phyloP scores from a whole-genome alignment of 2,329 filamentous ascomycete species.

The Alternaria ethzedia region DNA sequence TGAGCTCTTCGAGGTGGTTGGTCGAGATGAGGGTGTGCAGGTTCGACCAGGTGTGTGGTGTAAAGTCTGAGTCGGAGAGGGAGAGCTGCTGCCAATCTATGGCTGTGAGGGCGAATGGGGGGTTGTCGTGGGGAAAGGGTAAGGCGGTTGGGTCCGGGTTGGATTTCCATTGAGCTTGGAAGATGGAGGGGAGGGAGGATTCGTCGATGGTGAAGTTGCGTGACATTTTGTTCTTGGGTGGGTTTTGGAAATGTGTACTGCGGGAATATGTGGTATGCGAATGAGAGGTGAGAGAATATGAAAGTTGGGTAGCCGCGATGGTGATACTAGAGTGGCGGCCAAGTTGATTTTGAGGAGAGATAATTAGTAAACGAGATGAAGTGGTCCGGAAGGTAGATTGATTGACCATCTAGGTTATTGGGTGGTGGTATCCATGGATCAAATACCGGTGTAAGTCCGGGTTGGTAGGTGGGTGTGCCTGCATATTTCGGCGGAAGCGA shows the following conservation, averaged over 20 bases:
- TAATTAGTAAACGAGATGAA: neutral
- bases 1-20: slow-evolving; percentile 63
- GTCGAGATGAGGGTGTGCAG: slow-evolving; percentile 46
- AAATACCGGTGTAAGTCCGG: neutral
- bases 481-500: slow-evolving; percentile 1
- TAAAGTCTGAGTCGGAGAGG: slow-evolving; percentile 41
- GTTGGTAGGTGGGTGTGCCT: neutral
- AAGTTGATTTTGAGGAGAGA: neutral
- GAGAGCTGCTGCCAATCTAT: slow-evolving; percentile 44
- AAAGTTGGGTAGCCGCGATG: neutral
- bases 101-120: slow-evolving; percentile 45
- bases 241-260: neutral
- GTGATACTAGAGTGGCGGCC: neutral
- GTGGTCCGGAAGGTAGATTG: neutral
- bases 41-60: slow-evolving; percentile 44
- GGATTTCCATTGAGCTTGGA: slow-evolving; percentile 37
- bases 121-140: slow-evolving; percentile 42
- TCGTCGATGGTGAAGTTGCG: slow-evolving; percentile 20
- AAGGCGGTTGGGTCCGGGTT: slow-evolving; percentile 43
- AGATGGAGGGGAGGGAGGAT: slow-evolving; percentile 36
- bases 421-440: neutral
- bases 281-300: neutral
- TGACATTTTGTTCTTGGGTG: slow-evolving; percentile 15
- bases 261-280: neutral
- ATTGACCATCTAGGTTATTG: neutral